Conservation (phyloP, 2,329 filamentous ascomycete species). For the Niveomyces coronatus region DNA sequence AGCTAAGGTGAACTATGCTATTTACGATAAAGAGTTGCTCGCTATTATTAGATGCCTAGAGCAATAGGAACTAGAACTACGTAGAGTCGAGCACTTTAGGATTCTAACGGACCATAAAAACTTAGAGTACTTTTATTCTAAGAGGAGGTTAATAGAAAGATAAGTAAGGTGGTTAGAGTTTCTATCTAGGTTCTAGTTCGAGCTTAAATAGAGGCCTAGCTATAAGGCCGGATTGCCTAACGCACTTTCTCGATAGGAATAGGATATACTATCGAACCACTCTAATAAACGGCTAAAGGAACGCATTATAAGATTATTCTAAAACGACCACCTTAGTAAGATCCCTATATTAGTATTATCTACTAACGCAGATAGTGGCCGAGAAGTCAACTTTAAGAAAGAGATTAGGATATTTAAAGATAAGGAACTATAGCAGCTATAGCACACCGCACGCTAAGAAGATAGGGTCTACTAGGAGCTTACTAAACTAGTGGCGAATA, state of each 20-base stretch:
- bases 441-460: too few relatives aligned
- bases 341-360: too few relatives aligned
- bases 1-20: conserved; percentile 10
- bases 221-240: neutral
- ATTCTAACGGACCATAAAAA: conserved; percentile 11
- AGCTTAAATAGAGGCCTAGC: neutral
- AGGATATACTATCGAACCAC: too few relatives aligned
- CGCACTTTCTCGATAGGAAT: neutral
- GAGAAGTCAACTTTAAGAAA: too few relatives aligned
- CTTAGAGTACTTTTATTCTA: conserved; percentile 8
- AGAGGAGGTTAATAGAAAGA: neutral
- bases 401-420: too few relatives aligned
- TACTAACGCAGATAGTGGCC: too few relatives aligned
- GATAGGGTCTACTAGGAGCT: too few relatives aligned
- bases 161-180: neutral
- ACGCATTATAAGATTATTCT: too few relatives aligned
- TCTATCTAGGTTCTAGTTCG: neutral
- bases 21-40: conserved; percentile 9
- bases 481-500: neutral
- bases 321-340: too few relatives aligned
- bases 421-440: too few relatives aligned
- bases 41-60: conserved; percentile 8
- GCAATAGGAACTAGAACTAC: conserved; percentile 4
- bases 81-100: conserved; percentile 5
- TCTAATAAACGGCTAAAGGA: too few relatives aligned